Evolutionary conservation across 257 asterid genomes (phyloP).

Genomic region (Craterostigma plantagineum): DNA sequence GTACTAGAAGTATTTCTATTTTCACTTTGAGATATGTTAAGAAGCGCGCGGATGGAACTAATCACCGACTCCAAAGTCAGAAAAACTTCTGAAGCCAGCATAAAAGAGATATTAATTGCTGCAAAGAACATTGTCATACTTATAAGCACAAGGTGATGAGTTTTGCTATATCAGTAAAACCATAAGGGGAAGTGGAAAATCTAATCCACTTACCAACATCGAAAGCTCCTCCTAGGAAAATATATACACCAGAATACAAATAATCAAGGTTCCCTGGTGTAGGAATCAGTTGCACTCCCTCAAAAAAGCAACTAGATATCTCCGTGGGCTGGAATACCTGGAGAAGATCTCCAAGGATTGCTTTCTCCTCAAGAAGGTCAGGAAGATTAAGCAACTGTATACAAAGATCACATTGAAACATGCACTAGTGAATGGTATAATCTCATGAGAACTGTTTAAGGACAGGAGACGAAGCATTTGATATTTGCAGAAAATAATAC

Average conservation of each 20-base stretch:
- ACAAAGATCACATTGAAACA: slow-evolving; percentile 3
- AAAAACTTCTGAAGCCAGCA: slow-evolving; percentile 61
- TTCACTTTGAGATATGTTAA: slow-evolving; percentile 18
- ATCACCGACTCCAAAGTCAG: slow-evolving; percentile 37
- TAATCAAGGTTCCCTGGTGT: slow-evolving; percentile 47
- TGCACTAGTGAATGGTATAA: too few relatives aligned
- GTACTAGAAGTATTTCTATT: slow-evolving; percentile 20
- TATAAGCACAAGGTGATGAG: background rate
- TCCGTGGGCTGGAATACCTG: slow-evolving; percentile 51
- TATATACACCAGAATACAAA: slow-evolving; percentile 47
- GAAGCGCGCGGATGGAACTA: slow-evolving; percentile 37
- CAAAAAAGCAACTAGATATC: slow-evolving; percentile 28
- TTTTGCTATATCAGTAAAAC: too few relatives aligned
- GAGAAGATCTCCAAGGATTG: slow-evolving; percentile 42
- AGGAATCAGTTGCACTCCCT: slow-evolving; percentile 38
- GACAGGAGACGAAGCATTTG: too few relatives aligned
- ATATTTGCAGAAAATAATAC: too few relatives aligned
- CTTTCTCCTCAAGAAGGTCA: slow-evolving; percentile 35
- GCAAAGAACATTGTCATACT: slow-evolving; percentile 20
- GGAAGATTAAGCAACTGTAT: slow-evolving; percentile 45
- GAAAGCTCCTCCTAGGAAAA: slow-evolving; percentile 40
- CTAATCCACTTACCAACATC: slow-evolving; percentile 31
- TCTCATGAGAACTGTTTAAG: too few relatives aligned
- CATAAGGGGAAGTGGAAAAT: too few relatives aligned
- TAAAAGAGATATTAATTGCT: slow-evolving; percentile 48